Evolutionary conservation across 2,329 filamentous ascomycete genomes (phyloP).

Genomic region (Colletotrichum abscissum): DNA sequence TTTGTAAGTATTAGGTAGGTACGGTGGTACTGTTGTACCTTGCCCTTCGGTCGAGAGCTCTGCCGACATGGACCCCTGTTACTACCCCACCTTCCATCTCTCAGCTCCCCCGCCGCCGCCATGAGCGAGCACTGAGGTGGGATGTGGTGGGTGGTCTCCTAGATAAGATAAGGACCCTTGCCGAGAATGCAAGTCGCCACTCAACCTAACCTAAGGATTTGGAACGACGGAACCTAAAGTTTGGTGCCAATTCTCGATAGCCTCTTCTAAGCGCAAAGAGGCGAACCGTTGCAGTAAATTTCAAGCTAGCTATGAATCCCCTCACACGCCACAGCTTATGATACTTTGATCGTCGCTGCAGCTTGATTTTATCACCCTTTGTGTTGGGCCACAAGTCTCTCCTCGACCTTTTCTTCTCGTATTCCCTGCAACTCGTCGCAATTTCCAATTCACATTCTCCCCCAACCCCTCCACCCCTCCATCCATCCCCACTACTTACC

Average conservation of each 20-base stretch:
- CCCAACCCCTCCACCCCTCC: not conserved
- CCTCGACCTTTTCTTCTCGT: not conserved
- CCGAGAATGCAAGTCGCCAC: conserved; percentile 29
- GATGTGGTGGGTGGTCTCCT: not conserved
- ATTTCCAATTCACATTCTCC: not conserved
- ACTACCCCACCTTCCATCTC: conserved; percentile 7
- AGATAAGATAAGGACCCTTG: conserved; percentile 37
- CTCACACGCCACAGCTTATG: not conserved
- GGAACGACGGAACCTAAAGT: not conserved
- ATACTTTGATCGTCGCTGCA: conserved; percentile 5
- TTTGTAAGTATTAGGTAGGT: not conserved
- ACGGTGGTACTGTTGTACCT: no score
- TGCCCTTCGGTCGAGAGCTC: not conserved
- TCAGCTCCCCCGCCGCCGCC: not conserved
- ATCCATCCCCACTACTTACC: no score
- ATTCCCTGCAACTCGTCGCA: not conserved
- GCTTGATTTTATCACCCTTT: not conserved
- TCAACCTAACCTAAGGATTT: conserved; percentile 1
- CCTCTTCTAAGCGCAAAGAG: not conserved
- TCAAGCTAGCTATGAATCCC: not conserved
- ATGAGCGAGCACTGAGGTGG: not conserved
- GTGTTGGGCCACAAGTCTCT: not conserved
- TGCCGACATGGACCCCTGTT: conserved; percentile 9
- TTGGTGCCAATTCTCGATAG: conserved; percentile 8
- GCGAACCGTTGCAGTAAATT: not conserved